These are phyloP conservation scores for Daphne laureola DNA, from an alignment of 441 rosid species.

Conservation along the genomic window DNA sequence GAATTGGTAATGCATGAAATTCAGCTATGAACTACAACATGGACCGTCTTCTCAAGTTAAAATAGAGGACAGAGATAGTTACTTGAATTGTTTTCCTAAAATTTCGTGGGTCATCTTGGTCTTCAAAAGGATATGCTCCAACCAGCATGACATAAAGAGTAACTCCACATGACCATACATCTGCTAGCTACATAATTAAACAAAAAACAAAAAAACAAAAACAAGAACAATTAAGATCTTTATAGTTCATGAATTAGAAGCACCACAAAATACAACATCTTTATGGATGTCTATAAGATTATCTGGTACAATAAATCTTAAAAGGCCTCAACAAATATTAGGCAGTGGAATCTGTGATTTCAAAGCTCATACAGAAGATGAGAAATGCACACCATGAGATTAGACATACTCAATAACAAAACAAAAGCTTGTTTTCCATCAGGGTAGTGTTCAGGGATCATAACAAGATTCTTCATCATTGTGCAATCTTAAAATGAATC, in stretches of 20 bases:
- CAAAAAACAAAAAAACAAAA: background rate
- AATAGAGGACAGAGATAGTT: background rate
- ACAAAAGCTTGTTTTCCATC: background rate
- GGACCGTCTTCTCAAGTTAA: background rate
- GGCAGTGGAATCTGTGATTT: no score
- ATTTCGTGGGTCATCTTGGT: constrained; percentile 76
- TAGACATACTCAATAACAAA: background rate
- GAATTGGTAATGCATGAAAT: background rate
- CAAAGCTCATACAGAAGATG: no score
- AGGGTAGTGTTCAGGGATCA: no score
- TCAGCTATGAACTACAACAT: background rate
- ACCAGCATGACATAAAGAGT: constrained; percentile 90
- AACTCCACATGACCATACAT: constrained; percentile 97
- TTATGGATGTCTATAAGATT: no score
- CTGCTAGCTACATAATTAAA: constrained; percentile 53
- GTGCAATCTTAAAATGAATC: no score
- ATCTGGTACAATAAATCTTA: no score
- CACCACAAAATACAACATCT: background rate
- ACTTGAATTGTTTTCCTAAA: constrained; percentile 90
- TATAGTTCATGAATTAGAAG: background rate
- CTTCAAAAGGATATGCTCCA: constrained; percentile 94
- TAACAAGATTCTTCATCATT: no score
- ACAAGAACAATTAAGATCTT: no score
- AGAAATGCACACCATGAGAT: no score
- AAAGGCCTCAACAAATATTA: no score